Evolutionary conservation across 2,329 filamentous ascomycete species (phyloP).

Genomic region (Neonectria sp.): DNA sequence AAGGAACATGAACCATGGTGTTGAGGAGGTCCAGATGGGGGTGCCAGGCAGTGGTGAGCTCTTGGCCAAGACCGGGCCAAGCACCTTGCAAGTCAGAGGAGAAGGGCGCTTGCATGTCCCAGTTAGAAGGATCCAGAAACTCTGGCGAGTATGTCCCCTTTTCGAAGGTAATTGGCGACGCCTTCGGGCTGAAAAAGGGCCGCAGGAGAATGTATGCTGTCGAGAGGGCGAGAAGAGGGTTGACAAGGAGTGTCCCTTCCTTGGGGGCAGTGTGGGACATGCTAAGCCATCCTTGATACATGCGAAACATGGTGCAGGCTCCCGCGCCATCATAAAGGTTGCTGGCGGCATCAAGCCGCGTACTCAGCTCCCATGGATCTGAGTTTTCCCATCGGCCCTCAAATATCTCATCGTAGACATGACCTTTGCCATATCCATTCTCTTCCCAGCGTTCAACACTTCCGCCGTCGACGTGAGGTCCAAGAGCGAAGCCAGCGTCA

Average conservation of each 20-base stretch:
- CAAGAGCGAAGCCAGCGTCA: conserved; percentile 78
- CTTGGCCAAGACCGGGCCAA: conserved; percentile 77
- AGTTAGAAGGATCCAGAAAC: conserved; percentile 69
- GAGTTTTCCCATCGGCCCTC: conserved; percentile 84
- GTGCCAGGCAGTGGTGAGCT: conserved; percentile 76
- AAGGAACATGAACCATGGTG: conserved; percentile 80
- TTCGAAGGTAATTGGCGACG: conserved; percentile 37
- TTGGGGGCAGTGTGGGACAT: conserved; percentile 80
- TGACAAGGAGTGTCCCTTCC: conserved; percentile 86
- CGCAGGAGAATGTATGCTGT: conserved; percentile 87
- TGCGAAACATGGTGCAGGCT: conserved; percentile 86
- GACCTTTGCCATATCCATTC: conserved; percentile 74
- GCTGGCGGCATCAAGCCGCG: conserved; percentile 76
- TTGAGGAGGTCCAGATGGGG: conserved; percentile 79
- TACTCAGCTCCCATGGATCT: conserved; percentile 84
- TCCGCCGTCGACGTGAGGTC: conserved; percentile 81
- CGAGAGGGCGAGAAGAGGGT: conserved; percentile 83
- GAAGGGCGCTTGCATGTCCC: conserved; percentile 66
- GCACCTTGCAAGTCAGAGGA: conserved; percentile 79
- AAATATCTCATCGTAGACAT: conserved; percentile 83
- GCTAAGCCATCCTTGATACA: conserved; percentile 91
- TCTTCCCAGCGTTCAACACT: conserved; percentile 83
- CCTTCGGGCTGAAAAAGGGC: conserved; percentile 79
- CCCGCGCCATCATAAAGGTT: conserved; percentile 88
- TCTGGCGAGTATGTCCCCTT: conserved; percentile 41